Conservation (phyloP, 768 basidiomycete species). For the Mycena vitilis region DNA sequence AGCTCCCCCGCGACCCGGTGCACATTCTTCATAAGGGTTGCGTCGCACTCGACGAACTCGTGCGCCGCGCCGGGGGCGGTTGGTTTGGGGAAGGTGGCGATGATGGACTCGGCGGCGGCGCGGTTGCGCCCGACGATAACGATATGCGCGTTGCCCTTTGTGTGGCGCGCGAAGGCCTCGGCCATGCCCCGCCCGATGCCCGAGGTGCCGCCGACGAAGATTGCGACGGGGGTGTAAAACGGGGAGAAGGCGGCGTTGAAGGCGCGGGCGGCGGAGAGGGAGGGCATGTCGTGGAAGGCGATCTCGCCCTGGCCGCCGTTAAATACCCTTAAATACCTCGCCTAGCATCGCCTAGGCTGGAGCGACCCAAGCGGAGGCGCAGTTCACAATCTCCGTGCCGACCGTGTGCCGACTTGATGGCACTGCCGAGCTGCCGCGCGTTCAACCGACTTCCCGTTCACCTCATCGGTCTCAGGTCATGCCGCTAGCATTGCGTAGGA, state of each 20-base stretch:
- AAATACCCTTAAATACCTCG: too few species aligned
- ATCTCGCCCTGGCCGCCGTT: neutral
- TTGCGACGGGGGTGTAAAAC: constrained; percentile 43
- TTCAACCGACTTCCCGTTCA: too few species aligned
- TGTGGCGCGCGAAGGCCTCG: constrained; percentile 55
- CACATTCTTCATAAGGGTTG: constrained; percentile 63
- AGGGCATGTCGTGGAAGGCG: constrained; percentile 39
- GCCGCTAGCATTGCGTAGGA: too few species aligned
- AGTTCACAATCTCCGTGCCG: too few species aligned
- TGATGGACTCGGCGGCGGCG: constrained; percentile 57
- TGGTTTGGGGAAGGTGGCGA: constrained; percentile 55
- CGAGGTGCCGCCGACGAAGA: constrained; percentile 59
- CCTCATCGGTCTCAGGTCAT: too few species aligned
- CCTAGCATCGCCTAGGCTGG: neutral
- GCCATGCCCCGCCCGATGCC: constrained; percentile 64
- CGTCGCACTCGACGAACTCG: constrained; percentile 67
- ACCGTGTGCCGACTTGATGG: too few species aligned
- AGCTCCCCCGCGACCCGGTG: constrained; percentile 46
- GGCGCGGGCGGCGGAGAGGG: constrained; percentile 43
- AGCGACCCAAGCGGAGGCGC: neutral
- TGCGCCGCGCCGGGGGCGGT: constrained; percentile 40
- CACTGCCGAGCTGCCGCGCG: too few species aligned
- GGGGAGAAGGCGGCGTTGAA: constrained; percentile 47
- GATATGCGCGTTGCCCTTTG: constrained; percentile 64
- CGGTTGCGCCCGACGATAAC: constrained; percentile 65